These are phyloP conservation scores for Pythium rhizo-oryzae DNA, from an alignment of 352 stramenopile genomes.

Conservation along the genomic window DNA sequence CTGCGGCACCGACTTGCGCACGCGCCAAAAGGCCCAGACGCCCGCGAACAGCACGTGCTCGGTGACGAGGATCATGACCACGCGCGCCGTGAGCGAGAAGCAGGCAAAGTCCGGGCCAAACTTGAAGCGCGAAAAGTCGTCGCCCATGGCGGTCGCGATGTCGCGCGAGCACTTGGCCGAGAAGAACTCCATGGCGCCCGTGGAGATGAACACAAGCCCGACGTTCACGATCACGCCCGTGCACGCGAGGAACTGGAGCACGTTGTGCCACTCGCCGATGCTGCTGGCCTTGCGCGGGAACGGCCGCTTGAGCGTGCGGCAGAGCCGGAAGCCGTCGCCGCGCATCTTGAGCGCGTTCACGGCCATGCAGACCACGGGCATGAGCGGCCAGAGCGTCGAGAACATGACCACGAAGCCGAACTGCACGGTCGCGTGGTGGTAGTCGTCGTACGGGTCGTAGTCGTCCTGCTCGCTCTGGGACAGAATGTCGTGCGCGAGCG, in stretches of 20 bases:
- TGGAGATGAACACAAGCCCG: conserved; percentile 78
- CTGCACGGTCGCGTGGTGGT: conserved; percentile 79
- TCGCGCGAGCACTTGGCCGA: conserved; percentile 50
- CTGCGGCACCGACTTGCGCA: conserved; percentile 60
- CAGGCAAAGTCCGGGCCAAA: conserved; percentile 79
- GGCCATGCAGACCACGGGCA: conserved; percentile 75
- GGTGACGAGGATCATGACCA: conserved; percentile 80
- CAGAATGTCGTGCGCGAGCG: conserved; percentile 67
- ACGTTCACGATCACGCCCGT: conserved; percentile 79
- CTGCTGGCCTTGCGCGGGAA: conserved; percentile 72
- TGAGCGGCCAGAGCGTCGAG: conserved; percentile 82
- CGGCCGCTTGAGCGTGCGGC: conserved; percentile 68
- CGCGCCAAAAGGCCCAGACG: conserved; percentile 75
- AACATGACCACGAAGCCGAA: conserved; percentile 90
- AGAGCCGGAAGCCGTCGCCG: conserved; percentile 75
- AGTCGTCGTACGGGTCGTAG: conserved; percentile 85
- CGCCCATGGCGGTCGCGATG: conserved; percentile 56
- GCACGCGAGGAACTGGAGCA: conserved; percentile 70
- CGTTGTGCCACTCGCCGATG: conserved; percentile 74
- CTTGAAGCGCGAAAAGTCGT: conserved; percentile 62
- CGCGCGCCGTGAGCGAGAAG: conserved; percentile 72
- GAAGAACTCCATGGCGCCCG: conserved; percentile 76
- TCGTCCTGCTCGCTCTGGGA: conserved; percentile 78
- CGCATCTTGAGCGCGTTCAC: conserved; percentile 84
- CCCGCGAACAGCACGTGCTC: conserved; percentile 62